A percentile compares a stretch with the other conserved stretches of the same genome.
Conservation (phyloP, 352 stramenopile genomes). For the Plasmopara muralis region DNA sequence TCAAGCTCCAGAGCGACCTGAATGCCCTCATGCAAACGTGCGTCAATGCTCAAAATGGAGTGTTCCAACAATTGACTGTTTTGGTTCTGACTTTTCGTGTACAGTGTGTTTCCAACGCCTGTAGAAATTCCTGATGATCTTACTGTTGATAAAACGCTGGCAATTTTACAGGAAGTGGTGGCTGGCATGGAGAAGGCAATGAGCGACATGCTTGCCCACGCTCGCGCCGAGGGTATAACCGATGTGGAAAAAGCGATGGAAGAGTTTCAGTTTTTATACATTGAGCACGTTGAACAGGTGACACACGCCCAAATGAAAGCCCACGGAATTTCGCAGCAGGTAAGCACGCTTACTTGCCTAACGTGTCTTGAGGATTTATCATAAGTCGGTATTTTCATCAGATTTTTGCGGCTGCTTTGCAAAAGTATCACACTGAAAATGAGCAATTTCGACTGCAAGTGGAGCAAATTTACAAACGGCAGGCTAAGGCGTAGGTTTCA, state of each 20-base stretch:
- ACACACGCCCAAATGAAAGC: constrained; percentile 60
- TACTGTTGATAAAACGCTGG: constrained; percentile 60
- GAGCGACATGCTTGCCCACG: constrained; percentile 65
- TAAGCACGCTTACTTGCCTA: constrained; percentile 7
- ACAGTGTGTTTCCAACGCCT: constrained; percentile 50
- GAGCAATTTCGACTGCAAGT: constrained; percentile 62
- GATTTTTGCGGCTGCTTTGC: constrained; percentile 60
- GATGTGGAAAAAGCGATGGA: constrained; percentile 63
- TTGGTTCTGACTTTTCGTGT: constrained; percentile 6
- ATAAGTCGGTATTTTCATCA: constrained; percentile 4
- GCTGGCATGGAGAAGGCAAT: constrained; percentile 76
- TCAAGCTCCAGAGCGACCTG: constrained; percentile 59
- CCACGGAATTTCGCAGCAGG: constrained; percentile 52
- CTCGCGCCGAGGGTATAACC: constrained; percentile 61
- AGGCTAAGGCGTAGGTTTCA: constrained; percentile 56
- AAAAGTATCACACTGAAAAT: constrained; percentile 60
- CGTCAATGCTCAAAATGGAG: constrained; percentile 2
- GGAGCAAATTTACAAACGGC: constrained; percentile 59
- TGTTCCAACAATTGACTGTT: not conserved
- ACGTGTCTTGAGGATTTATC: not conserved
- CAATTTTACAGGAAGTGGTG: constrained; percentile 59
- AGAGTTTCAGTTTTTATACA: constrained; percentile 70
- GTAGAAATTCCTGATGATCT: constrained; percentile 63
- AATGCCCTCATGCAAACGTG: constrained; percentile 60
- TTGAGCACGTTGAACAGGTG: constrained; percentile 70